phyloP scores from a whole-genome alignment of 306 rosid genomes.

The Calophaca sinica region DNA sequence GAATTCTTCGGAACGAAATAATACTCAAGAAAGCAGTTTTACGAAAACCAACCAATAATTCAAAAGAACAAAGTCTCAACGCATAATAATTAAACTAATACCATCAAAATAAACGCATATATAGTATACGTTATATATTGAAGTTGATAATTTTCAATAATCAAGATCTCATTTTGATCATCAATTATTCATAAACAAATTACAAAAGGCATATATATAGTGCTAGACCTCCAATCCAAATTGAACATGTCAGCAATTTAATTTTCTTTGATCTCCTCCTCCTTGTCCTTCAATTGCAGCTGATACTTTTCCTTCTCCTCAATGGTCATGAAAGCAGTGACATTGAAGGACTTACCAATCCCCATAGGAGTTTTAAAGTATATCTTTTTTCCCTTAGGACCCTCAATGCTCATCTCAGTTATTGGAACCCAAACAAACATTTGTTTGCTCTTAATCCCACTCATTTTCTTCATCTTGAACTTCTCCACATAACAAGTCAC shows the following conservation, averaged over 20 bases:
- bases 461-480: slow-evolving; percentile 79
- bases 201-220: not conserved
- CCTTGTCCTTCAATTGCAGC: slow-evolving; percentile 21
- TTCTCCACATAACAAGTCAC: slow-evolving; percentile 82
- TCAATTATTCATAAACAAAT: slow-evolving; percentile 14
- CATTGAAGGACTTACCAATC: slow-evolving; percentile 66
- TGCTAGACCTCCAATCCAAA: not conserved
- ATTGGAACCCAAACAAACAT: slow-evolving; percentile 77
- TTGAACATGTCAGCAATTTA: not conserved
- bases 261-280: slow-evolving; percentile 30
- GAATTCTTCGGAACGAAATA: too few relatives aligned
- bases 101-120: not conserved
- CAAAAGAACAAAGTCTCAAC: not conserved
- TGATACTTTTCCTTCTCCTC: slow-evolving; percentile 59
- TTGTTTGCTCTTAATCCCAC: slow-evolving; percentile 81
- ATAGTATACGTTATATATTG: not conserved
- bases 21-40: too few relatives aligned
- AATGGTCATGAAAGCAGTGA: slow-evolving; percentile 63
- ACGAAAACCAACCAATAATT: too few relatives aligned
- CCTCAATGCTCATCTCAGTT: slow-evolving; percentile 72
- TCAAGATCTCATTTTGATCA: slow-evolving; percentile 12
- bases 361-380: slow-evolving; percentile 75
- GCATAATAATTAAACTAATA: not conserved
- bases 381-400: slow-evolving; percentile 48
- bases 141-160: not conserved